Base-by-base conservation (phyloP, 495 filamentous ascomycete genomes). In the Aspergillus biplanus region DNA sequence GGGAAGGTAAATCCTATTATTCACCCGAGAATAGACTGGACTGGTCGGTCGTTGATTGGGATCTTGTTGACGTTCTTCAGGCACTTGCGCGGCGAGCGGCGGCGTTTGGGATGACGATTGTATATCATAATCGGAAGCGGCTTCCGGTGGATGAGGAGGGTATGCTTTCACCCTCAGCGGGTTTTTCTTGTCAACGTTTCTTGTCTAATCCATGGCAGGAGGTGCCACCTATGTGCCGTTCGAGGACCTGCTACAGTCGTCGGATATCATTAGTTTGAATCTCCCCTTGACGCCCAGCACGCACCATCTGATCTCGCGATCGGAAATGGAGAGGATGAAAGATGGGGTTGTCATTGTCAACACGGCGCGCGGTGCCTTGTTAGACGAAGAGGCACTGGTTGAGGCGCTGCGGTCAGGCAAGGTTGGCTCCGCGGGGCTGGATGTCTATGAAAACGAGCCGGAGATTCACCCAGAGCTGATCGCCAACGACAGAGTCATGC, bases 201-300 rank as follows among this genome's bases (percentile, higher is more conserved):
- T 27, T 27, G 21, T 2, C 21, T 27, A 27, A 27, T 27, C 21
- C 21, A 27, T 27, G 2, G 21, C 21, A 27, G 21, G 21, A 27
- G 21, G 21, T 27, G 21, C 21, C 21, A 27, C 21, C 59, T 86
- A 85, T 65, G 83, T 87, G 7, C 67, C 70, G 13, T 86, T 88
- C 58, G 85, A 88, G 52, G 78, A 83, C 52, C 65, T 89, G 57
- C 73, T 89, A 49, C 63, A 63, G 27, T 77, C 65, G 42, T 83
- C 81, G 65, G 87, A 89, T 73, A 83, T 89, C 3, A 59, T 90
- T 47, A 87, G 83, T 65, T 65, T 90, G 73, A 88, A 88, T 69
- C 70, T 87, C 52, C 86, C 84, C 6, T 86, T 64, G 87, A 87
- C 72, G 58, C 37, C 46, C 12, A 37, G 75, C 15, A 86, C 85